Evolutionary conservation across 441 rosid genomes (phyloP).

Genomic region (Arabidopsis lyrata): DNA sequence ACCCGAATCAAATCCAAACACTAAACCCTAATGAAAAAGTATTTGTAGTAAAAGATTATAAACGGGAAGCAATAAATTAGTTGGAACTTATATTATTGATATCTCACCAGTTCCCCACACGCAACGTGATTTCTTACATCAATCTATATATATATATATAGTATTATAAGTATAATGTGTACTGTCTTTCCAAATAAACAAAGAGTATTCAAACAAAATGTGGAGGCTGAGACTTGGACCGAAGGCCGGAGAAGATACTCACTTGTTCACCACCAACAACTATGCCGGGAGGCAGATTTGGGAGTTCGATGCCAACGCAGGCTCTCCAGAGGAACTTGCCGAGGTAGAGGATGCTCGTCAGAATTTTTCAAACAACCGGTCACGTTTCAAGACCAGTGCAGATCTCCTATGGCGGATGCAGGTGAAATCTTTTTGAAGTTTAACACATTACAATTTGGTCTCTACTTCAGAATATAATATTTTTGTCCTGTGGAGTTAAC

Average conservation of each 20-base stretch:
- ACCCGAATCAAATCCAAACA: too few relatives aligned
- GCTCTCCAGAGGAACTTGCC: slow-evolving; percentile 25
- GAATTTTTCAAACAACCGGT: slow-evolving; percentile 13
- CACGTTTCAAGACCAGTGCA: slow-evolving; percentile 12
- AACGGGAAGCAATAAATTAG: too few relatives aligned
- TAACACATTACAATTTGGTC: neutral
- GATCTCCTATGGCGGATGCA: slow-evolving; percentile 42
- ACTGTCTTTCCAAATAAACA: too few relatives aligned
- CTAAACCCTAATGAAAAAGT: too few relatives aligned
- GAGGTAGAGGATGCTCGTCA: neutral
- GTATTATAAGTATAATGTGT: too few relatives aligned
- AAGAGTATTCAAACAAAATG: too few relatives aligned
- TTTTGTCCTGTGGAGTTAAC: neutral
- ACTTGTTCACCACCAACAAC: slow-evolving; percentile 1
- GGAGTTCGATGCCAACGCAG: slow-evolving; percentile 17
- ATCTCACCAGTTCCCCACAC: too few relatives aligned
- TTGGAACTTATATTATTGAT: too few relatives aligned
- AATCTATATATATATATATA: too few relatives aligned
- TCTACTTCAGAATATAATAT: too few relatives aligned
- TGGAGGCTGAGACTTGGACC: neutral
- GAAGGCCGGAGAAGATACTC: neutral
- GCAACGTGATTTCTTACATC: too few relatives aligned
- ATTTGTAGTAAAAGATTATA: too few relatives aligned
- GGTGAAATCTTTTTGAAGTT: slow-evolving; percentile 15
- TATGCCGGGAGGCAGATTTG: neutral